Conservation (phyloP, 2,329 filamentous ascomycete genomes). For the Magnaporthales sp. region DNA sequence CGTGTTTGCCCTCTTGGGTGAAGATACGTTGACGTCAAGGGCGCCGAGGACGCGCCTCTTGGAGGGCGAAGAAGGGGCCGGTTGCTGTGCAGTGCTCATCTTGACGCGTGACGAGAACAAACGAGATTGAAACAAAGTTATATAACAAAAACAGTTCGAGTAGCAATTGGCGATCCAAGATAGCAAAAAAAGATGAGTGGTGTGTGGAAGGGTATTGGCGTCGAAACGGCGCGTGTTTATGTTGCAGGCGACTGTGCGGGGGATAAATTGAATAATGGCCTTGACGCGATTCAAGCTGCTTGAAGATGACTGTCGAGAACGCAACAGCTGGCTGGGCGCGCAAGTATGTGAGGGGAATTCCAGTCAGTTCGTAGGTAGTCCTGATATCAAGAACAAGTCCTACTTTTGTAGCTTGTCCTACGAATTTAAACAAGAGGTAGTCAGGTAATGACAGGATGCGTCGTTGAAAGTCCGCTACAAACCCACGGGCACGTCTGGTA, state of each 20-base stretch:
- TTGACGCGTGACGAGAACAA: neutral
- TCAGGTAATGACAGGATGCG: too few species aligned
- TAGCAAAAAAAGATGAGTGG: neutral
- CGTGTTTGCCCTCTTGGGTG: constrained; percentile 12
- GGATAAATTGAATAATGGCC: neutral
- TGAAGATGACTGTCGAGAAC: neutral
- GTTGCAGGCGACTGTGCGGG: neutral
- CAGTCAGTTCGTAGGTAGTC: too few species aligned
- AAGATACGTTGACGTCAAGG: constrained; percentile 35
- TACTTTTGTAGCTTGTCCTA: neutral
- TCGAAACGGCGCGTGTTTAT: neutral
- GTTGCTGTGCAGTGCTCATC: neutral
- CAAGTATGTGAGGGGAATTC: neutral
- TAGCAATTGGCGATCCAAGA: neutral
- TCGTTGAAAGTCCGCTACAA: neutral
- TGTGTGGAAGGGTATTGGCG: neutral
- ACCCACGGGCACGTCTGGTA: neutral
- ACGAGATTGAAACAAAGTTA: neutral
- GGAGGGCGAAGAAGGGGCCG: constrained; percentile 20
- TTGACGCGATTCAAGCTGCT: neutral
- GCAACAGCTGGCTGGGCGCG: neutral
- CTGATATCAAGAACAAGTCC: neutral
- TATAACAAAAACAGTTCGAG: neutral
- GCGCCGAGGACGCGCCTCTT: constrained; percentile 41
- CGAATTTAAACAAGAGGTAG: too few species aligned